Conservation (phyloP, 2,329 filamentous ascomycete species). For the Paraphoma sp. region DNA sequence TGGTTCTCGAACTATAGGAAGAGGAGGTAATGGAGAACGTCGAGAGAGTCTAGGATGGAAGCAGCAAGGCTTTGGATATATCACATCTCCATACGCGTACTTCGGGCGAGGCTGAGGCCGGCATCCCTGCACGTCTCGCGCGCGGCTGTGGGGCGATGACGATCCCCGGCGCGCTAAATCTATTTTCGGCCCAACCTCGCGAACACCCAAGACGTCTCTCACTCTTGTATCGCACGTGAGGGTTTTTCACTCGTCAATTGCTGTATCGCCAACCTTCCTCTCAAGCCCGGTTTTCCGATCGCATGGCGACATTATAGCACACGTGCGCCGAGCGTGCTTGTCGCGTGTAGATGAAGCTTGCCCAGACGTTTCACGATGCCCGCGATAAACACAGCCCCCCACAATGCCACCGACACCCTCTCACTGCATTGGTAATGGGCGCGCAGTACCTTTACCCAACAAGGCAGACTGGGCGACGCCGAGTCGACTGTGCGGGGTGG, state of each 20-base stretch:
- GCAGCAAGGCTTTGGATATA: constrained; percentile 4
- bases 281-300: neutral
- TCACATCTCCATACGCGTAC: constrained; percentile 10
- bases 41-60: neutral
- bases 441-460: neutral
- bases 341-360: neutral
- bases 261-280: neutral
- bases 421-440: neutral
- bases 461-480: neutral
- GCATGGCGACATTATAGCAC: neutral
- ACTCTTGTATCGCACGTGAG: neutral
- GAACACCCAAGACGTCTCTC: neutral
- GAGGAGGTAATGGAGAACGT: neutral
- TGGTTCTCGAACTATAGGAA: neutral
- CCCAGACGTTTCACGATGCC: neutral
- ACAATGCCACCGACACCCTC: neutral
- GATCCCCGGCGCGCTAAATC: constrained; percentile 5
- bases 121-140: constrained; percentile 14
- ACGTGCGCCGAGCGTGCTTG: neutral
- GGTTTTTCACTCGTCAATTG: neutral
- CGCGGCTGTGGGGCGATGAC: constrained; percentile 15
- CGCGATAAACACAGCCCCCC: neutral
- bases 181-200: constrained; percentile 14
- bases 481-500: neutral
- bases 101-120: constrained; percentile 9